These are phyloP conservation scores for Jackrogersella multiformis DNA, from an alignment of 495 filamentous ascomycete species.

Conservation along the genomic window DNA sequence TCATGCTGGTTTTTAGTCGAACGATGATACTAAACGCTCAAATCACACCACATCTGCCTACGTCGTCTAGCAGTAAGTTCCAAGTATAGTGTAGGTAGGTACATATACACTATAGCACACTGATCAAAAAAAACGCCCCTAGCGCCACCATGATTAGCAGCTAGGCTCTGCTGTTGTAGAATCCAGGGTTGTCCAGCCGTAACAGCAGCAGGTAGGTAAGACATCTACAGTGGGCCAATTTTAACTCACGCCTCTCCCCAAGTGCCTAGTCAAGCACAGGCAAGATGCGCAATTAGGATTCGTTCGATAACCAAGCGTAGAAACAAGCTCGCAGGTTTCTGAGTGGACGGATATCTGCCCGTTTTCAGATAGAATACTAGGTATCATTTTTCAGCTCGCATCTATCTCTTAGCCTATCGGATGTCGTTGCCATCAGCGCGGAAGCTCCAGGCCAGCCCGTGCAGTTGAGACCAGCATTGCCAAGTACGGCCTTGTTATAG, in stretches of 20 bases:
- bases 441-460: neutral
- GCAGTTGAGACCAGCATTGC: neutral
- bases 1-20: neutral
- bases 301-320: constrained; percentile 3
- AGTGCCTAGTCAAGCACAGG: neutral
- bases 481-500: neutral
- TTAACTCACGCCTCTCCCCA: neutral
- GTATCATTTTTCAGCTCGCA: neutral
- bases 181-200: neutral
- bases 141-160: neutral
- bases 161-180: neutral
- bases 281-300: neutral
- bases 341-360: neutral
- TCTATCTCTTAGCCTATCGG: neutral
- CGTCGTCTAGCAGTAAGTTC: neutral
- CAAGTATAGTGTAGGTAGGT: neutral
- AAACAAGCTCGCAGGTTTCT: neutral
- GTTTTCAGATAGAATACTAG: neutral
- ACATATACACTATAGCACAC: no score
- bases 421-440: neutral
- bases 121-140: neutral
- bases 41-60: neutral
- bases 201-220: neutral
- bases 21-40: neutral
- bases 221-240: no score